These are phyloP conservation scores for Cyberlindnera lachancei DNA, from an alignment of 805 yeast species.

Conservation along the genomic window DNA sequence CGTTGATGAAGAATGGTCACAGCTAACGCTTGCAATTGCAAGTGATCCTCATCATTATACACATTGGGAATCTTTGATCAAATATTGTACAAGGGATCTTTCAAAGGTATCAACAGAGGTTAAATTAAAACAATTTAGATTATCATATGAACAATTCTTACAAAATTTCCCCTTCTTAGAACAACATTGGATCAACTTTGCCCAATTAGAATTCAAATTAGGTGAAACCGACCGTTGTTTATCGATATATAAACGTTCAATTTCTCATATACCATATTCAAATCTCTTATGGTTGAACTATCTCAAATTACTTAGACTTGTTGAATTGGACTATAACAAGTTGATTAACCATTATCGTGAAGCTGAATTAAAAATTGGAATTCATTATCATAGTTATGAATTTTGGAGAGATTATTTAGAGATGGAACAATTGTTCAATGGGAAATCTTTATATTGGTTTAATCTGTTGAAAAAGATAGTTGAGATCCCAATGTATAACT, in stretches of 20 bases:
- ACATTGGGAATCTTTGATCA: slow-evolving; percentile 32
- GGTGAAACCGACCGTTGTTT: slow-evolving; percentile 34
- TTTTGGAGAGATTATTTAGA: slow-evolving; percentile 45
- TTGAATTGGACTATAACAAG: slow-evolving; percentile 22
- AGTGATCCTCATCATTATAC: slow-evolving; percentile 28
- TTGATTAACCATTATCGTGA: slow-evolving; percentile 34
- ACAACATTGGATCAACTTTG: slow-evolving; percentile 53
- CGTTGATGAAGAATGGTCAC: slow-evolving; percentile 12
- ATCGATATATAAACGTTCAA: slow-evolving; percentile 30
- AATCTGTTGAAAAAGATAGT: slow-evolving; percentile 38
- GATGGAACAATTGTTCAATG: slow-evolving; percentile 33
- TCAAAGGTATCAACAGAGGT: slow-evolving; percentile 27
- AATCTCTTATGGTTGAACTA: slow-evolving; percentile 44
- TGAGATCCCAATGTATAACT: slow-evolving; percentile 53
- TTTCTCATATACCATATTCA: slow-evolving; percentile 35
- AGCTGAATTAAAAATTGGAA: slow-evolving; percentile 44
- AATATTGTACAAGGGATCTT: slow-evolving; percentile 27
- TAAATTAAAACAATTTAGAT: slow-evolving; percentile 28
- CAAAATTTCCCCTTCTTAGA: slow-evolving; percentile 41
- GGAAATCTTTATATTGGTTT: slow-evolving; percentile 17
- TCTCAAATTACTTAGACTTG: slow-evolving; percentile 31
- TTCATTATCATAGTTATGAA: slow-evolving; percentile 41
- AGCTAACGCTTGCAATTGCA: slow-evolving; percentile 12
- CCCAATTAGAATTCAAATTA: slow-evolving; percentile 37
- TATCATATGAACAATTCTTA: slow-evolving; percentile 36